phyloP scores from a whole-genome alignment of 768 basidiomycete species.

The Hysterangium stoloniferum region DNA sequence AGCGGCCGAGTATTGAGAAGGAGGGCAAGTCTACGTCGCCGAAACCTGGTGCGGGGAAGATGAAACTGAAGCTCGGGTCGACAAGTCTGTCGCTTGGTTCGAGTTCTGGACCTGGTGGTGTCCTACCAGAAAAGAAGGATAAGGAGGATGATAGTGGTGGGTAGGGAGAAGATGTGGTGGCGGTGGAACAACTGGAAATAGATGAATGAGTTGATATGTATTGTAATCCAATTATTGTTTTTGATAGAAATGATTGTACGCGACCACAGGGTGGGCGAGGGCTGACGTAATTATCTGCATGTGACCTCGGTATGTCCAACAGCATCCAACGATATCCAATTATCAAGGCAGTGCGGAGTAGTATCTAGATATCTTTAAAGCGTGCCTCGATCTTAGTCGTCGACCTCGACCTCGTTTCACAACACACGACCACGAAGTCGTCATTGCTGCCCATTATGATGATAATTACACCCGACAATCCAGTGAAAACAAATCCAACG shows the following conservation, averaged over 20 bases:
- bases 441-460: too few species aligned
- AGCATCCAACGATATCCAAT: too few species aligned
- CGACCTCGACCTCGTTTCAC: too few species aligned
- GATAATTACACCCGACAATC: neutral
- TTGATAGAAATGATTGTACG: neutral
- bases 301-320: too few species aligned
- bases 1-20: conserved; percentile 46
- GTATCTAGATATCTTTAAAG: too few species aligned
- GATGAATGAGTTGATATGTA: neutral
- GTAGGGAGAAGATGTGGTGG: neutral
- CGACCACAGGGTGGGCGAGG: neutral
- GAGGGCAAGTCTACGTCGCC: conserved; percentile 28
- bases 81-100: conserved; percentile 28
- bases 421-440: too few species aligned
- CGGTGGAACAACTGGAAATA: neutral
- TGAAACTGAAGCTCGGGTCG: conserved; percentile 64
- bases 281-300: too few species aligned
- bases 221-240: neutral
- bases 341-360: too few species aligned
- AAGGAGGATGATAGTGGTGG: conserved; percentile 6
- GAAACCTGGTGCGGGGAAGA: conserved; percentile 52
- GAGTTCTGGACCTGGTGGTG: conserved; percentile 61
- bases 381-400: too few species aligned
- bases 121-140: neutral
- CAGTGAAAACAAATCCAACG: neutral